A percentile compares a stretch with the other conserved stretches of the same genome.
Conservation (phyloP, 2,329 filamentous ascomycete genomes). For the Hypoxylon sp. region DNA sequence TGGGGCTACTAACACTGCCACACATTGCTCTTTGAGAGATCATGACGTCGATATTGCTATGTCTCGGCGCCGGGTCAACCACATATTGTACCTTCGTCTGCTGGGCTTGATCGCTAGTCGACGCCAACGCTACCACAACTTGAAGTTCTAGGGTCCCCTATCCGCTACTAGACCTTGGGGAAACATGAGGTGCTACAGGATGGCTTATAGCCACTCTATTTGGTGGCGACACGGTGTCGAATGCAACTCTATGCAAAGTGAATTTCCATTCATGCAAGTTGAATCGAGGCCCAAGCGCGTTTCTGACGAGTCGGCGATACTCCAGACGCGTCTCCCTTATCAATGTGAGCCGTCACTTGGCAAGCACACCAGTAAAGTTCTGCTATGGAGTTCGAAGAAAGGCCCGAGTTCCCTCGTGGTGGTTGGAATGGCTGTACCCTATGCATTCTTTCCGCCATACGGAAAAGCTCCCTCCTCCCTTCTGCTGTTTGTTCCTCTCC, state of each 20-base stretch:
- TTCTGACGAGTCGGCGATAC: conserved; percentile 21
- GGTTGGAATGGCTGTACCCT: conserved; percentile 44
- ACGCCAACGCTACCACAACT: conserved; percentile 10
- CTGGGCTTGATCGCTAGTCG: conserved; percentile 1
- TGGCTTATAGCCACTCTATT: conserved; percentile 6
- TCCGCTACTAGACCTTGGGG: conserved; percentile 3
- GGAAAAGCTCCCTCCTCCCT: conserved; percentile 34
- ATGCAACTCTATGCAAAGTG: conserved; percentile 4
- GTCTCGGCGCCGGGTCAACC: conserved; percentile 29
- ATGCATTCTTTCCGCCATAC: conserved; percentile 44
- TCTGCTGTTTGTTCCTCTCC: conserved; percentile 28
- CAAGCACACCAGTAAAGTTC: conserved; percentile 14
- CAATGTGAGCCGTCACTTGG: conserved; percentile 36
- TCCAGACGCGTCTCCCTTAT: conserved; percentile 28
- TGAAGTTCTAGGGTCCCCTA: conserved; percentile 2
- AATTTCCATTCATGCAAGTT: conserved; percentile 5
- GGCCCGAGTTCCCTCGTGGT: conserved; percentile 40
- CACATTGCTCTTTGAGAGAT: conserved; percentile 8
- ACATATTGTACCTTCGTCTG: conserved; percentile 2
- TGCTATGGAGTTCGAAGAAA: conserved; percentile 30
- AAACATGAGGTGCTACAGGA: conserved; percentile 5
- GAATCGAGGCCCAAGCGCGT: conserved; percentile 23
- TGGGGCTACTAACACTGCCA: no score
- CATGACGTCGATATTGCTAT: conserved; percentile 24
- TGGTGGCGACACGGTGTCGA: conserved; percentile 3